phyloP scores from a whole-genome alignment of 768 basidiomycete species.

The Lactarius sanguifluus region DNA sequence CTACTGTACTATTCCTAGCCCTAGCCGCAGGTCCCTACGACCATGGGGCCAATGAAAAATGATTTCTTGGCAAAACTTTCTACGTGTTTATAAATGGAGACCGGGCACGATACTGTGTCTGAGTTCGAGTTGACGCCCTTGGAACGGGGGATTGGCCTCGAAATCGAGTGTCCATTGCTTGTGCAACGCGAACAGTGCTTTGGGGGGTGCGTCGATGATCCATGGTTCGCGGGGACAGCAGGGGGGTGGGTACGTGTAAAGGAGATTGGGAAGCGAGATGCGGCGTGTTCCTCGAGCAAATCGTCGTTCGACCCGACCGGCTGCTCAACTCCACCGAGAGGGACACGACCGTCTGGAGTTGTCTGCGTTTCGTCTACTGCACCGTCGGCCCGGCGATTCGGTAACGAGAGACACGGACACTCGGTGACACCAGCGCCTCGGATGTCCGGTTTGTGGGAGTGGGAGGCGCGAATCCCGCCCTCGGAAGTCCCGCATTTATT shows the following conservation, averaged over 20 bases:
- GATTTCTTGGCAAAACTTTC: slow-evolving; percentile 1
- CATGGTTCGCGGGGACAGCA: background rate
- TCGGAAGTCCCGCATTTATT: background rate
- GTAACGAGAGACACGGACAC: slow-evolving; percentile 1
- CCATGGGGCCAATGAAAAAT: background rate
- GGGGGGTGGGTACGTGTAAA: slow-evolving; percentile 16
- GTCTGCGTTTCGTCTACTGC: background rate
- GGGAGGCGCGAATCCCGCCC: background rate
- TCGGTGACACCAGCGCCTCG: background rate
- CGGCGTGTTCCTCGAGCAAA: slow-evolving; percentile 11
- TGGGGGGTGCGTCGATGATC: background rate
- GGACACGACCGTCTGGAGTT: background rate
- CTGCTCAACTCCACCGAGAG: background rate
- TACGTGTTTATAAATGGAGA: background rate
- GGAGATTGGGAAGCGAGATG: slow-evolving; percentile 22
- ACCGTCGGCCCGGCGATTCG: background rate
- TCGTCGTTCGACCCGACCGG: slow-evolving; percentile 8
- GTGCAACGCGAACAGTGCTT: slow-evolving; percentile 12
- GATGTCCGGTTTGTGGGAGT: slow-evolving; percentile 4
- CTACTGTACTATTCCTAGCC: too few species aligned
- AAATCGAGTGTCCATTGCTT: background rate
- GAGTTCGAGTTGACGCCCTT: background rate
- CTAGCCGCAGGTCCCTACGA: background rate
- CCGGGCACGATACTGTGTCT: background rate
- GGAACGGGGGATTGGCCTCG: background rate